phyloP scores from a whole-genome alignment of 306 rosid species.

The Cicer judaicum region DNA sequence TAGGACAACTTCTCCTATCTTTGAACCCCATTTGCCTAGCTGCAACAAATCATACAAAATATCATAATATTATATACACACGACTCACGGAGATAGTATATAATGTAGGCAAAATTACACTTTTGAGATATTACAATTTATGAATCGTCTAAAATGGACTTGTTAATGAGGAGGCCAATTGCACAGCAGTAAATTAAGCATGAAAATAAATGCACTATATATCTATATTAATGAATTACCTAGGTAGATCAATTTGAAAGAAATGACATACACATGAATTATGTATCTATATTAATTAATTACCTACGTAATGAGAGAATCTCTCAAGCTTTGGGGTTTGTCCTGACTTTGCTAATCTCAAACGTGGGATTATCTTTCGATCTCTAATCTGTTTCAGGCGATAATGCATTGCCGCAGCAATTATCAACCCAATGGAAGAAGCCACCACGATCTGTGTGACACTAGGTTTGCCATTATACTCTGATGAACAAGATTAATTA shows the following conservation, averaged over 20 bases:
- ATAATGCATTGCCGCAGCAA: constrained; percentile 67
- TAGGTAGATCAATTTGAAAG: neutral
- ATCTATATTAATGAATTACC: too few relatives aligned
- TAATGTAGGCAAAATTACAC: too few relatives aligned
- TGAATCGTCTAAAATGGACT: too few relatives aligned
- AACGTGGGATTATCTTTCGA: constrained; percentile 68
- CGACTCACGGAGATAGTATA: too few relatives aligned
- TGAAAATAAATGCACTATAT: too few relatives aligned
- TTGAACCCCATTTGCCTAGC: constrained; percentile 96
- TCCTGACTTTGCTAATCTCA: constrained; percentile 54
- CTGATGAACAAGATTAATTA: constrained; percentile 41
- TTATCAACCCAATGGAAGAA: constrained; percentile 70
- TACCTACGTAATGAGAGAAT: constrained; percentile 92
- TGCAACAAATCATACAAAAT: constrained; percentile 50
- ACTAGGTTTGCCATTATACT: constrained; percentile 56
- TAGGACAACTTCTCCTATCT: constrained; percentile 79
- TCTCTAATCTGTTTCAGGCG: constrained; percentile 53
- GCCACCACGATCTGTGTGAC: constrained; percentile 66
- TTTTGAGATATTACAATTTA: too few relatives aligned
- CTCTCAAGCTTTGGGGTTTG: constrained; percentile 72
- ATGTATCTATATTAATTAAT: neutral
- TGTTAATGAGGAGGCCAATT: too few relatives aligned
- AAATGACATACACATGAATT: constrained; percentile 12
- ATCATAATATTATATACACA: neutral
- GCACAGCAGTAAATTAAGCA: too few relatives aligned